These are phyloP conservation scores for Omphalotus guepiniiformis DNA, from an alignment of 768 basidiomycete species.

Conservation along the genomic window DNA sequence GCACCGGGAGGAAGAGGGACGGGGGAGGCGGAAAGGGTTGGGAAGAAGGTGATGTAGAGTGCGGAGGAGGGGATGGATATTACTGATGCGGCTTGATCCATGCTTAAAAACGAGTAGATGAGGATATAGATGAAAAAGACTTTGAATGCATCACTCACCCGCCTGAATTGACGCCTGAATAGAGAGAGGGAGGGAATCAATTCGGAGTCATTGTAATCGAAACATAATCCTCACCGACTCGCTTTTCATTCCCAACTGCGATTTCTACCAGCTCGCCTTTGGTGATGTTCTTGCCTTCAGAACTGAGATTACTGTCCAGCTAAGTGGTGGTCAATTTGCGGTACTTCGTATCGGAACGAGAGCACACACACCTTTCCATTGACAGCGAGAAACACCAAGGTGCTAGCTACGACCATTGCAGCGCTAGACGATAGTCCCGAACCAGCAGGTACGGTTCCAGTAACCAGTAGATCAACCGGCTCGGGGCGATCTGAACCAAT, in stretches of 20 bases:
- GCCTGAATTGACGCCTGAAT: conserved; percentile 65
- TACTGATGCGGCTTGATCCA: conserved; percentile 91
- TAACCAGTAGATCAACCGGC: conserved; percentile 70
- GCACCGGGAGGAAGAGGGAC: conserved; percentile 55
- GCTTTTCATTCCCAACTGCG: conserved; percentile 80
- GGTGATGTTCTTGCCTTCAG: conserved; percentile 31
- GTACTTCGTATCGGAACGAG: conserved; percentile 7
- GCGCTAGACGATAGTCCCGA: conserved; percentile 86
- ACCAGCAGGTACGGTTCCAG: conserved; percentile 82
- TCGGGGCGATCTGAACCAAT: conserved; percentile 31
- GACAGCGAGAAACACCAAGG: conserved; percentile 73
- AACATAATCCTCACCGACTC: conserved; percentile 61
- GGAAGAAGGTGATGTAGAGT: conserved; percentile 80
- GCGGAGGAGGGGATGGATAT: conserved; percentile 69
- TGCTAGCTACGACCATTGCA: conserved; percentile 87
- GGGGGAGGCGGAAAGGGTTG: conserved; percentile 59
- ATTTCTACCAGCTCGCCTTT: conserved; percentile 76
- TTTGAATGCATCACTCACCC: conserved; percentile 44
- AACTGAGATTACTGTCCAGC: too few relatives aligned
- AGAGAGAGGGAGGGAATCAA: conserved; percentile 6
- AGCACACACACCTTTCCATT: conserved; percentile 55
- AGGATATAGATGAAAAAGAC: not conserved
- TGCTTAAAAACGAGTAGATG: conserved; percentile 34
- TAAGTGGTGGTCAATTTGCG: conserved; percentile 19
- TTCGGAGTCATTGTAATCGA: not conserved